Evolutionary conservation across 345 rosid species (phyloP).

Genomic region (Rhizophora mangle): DNA sequence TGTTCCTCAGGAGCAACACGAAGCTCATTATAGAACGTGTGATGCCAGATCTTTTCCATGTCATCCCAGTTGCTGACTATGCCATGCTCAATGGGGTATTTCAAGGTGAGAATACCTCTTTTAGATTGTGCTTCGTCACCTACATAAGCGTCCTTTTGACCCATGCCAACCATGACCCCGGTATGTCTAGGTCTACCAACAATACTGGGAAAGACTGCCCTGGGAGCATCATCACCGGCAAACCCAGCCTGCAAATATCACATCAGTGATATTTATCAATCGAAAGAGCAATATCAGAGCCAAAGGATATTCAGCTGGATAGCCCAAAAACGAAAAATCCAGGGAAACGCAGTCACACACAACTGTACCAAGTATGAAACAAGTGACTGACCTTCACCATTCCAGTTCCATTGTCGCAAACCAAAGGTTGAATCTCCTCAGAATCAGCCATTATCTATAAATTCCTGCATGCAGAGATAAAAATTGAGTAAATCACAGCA

Average conservation of each 20-base stretch:
- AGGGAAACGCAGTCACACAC: background rate
- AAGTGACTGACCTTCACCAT: slow-evolving; percentile 59
- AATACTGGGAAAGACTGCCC: slow-evolving; percentile 68
- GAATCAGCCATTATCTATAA: slow-evolving; percentile 74
- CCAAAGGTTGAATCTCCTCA: slow-evolving; percentile 86
- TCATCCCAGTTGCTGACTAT: slow-evolving; percentile 81
- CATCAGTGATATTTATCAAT: background rate
- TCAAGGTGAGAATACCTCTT: slow-evolving; percentile 73
- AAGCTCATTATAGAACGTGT: slow-evolving; percentile 71
- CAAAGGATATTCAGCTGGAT: background rate
- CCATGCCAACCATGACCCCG: slow-evolving; percentile 84
- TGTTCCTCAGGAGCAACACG: slow-evolving; percentile 72
- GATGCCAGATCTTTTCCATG: slow-evolving; percentile 83
- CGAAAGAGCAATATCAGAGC: background rate
- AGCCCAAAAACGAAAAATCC: background rate
- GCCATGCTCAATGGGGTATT: slow-evolving; percentile 71
- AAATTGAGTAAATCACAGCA: background rate
- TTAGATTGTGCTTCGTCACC: slow-evolving; percentile 76
- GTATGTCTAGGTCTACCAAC: slow-evolving; percentile 72
- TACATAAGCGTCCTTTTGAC: slow-evolving; percentile 74
- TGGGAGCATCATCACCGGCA: slow-evolving; percentile 68
- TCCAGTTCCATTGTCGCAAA: slow-evolving; percentile 75
- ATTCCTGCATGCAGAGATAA: background rate
- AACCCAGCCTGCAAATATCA: slow-evolving; percentile 55
- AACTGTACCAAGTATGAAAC: background rate